Percentiles rank a stretch among this genome's conserved stretches.
Evolutionary conservation across 202 grass and related monocot species (phyloP).

Genomic region (Panicum hallii): DNA sequence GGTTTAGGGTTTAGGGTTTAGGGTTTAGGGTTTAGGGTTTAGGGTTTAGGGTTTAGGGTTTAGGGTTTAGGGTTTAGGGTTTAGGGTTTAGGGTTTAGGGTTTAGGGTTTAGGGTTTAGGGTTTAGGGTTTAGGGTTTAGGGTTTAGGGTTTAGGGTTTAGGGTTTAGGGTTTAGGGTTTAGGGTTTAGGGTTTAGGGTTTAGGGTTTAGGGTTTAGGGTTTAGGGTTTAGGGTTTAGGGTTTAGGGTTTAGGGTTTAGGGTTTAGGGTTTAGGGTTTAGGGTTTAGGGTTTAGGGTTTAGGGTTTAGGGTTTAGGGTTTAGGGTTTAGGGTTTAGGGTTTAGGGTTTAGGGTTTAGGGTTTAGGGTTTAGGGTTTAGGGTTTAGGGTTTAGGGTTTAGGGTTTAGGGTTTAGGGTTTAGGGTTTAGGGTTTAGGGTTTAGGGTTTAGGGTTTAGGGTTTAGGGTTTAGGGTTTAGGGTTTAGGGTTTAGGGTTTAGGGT

Average conservation of each 20-base stretch:
- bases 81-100: background rate
- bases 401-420: conserved; percentile 1
- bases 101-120: conserved; percentile 14
- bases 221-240: conserved; percentile 3
- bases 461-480: no score
- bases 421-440: background rate
- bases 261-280: background rate
- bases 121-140: background rate
- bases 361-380: background rate
- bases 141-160: background rate
- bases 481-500: no score
- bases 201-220: conserved; percentile 12
- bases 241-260: conserved; percentile 3
- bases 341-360: background rate
- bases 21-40: background rate
- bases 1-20: conserved; percentile 11
- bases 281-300: background rate
- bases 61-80: background rate
- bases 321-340: background rate
- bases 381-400: background rate
- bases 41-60: conserved; percentile 10
- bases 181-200: conserved; percentile 13
- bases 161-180: conserved; percentile 13
- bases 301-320: background rate
- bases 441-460: no score